phyloP scores from a whole-genome alignment of 2,329 filamentous ascomycete species.

The Fusarium chuoi region DNA sequence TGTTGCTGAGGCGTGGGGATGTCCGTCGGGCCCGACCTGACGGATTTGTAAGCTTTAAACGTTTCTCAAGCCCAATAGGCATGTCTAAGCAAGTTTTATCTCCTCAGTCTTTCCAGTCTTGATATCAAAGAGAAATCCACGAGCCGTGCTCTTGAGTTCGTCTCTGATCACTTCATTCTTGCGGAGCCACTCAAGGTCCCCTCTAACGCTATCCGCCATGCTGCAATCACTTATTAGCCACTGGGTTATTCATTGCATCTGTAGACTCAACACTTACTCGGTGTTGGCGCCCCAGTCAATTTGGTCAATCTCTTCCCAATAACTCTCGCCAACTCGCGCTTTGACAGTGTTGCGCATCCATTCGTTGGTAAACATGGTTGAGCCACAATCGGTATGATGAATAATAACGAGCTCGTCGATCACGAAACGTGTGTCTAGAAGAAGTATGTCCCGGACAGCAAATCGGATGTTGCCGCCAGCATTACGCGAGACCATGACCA shows the following conservation, averaged over 20 bases:
- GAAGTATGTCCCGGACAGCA: not conserved
- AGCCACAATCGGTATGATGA: not conserved
- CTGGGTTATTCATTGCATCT: rapidly evolving
- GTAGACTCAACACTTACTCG: not conserved
- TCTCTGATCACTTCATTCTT: not conserved
- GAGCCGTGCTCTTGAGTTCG: not conserved
- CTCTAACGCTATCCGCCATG: not conserved
- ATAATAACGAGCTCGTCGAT: not conserved
- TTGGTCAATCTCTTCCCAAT: not conserved
- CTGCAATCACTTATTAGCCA: not conserved
- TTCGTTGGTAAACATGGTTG: not conserved
- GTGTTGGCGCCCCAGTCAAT: not conserved
- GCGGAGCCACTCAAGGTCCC: not conserved
- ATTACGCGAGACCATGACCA: not conserved
- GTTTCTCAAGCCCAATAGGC: not conserved
- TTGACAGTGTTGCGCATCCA: not conserved
- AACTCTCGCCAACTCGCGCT: not conserved
- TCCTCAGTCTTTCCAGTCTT: not conserved
- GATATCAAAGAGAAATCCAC: not conserved
- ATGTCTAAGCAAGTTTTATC: not conserved
- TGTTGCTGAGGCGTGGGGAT: no score
- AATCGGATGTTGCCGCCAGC: not conserved
- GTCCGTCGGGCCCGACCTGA: not conserved
- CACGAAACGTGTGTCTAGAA: not conserved
- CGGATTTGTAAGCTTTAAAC: not conserved